Conservation (phyloP, 192 early-diverging fungal genomes). For the Spizellomyces sp. region DNA sequence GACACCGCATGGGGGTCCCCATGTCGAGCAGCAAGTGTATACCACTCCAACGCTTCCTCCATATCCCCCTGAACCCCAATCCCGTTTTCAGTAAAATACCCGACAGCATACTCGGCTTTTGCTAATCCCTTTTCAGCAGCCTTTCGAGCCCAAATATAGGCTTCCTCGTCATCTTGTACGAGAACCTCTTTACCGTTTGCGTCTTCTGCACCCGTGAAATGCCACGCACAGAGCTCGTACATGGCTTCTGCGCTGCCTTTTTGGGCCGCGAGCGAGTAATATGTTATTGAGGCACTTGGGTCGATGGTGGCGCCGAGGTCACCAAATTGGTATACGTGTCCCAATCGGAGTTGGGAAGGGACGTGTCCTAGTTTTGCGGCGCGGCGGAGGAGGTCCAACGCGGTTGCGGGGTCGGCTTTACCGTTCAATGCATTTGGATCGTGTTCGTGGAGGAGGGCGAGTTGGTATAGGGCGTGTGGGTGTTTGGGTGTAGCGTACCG, state of each 20-base stretch:
- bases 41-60: conserved; percentile 18
- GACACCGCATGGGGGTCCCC: conserved; percentile 15
- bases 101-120: conserved; percentile 19
- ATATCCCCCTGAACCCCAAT: conserved; percentile 16
- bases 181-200: not conserved
- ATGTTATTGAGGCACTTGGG: not conserved
- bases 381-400: conserved; percentile 8
- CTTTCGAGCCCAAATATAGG: conserved; percentile 19
- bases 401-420: not conserved
- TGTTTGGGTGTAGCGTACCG: conserved; percentile 15
- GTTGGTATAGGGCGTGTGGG: conserved; percentile 17
- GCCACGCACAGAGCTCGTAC: conserved; percentile 20
- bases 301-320: conserved; percentile 16
- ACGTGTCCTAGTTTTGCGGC: conserved; percentile 20
- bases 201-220: conserved; percentile 20
- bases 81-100: conserved; percentile 8
- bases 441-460: conserved; percentile 18
- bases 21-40: conserved; percentile 13
- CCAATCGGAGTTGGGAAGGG: conserved; percentile 14
- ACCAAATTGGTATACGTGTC: conserved; percentile 16
- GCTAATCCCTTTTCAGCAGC: conserved; percentile 14
- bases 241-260: conserved; percentile 20
- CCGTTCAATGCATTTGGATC: not conserved
- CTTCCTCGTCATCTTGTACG: conserved; percentile 9
- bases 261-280: conserved; percentile 2